phyloP scores from a whole-genome alignment of 495 filamentous ascomycete genomes.

The Tricharina praecox region DNA sequence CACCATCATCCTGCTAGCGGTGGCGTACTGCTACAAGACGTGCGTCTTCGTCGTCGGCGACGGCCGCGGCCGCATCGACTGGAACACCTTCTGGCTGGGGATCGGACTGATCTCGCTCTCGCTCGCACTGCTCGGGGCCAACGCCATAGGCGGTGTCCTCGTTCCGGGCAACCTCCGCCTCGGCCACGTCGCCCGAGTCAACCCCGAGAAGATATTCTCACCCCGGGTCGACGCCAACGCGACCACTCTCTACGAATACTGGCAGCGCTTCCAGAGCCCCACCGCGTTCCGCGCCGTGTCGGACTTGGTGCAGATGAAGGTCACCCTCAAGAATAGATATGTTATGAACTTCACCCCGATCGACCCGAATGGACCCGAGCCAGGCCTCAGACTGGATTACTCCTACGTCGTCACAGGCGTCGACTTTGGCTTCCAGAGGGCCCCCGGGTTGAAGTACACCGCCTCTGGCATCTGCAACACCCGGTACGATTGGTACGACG shows the following conservation, averaged over 20 bases:
- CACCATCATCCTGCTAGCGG: not conserved
- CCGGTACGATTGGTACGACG: not conserved
- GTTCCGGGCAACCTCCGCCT: not conserved
- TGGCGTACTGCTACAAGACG: not conserved
- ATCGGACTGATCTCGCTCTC: not conserved
- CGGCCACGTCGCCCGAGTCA: not conserved
- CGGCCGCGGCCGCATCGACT: not conserved
- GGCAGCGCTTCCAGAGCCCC: not conserved
- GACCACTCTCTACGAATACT: too few relatives aligned
- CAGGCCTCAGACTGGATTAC: not conserved
- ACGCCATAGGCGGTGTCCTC: not conserved
- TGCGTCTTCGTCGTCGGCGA: not conserved
- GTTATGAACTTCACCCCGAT: too few relatives aligned
- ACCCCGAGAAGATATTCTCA: not conserved
- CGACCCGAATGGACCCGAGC: not conserved
- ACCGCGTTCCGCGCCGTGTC: not conserved
- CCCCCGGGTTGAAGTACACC: not conserved
- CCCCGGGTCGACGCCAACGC: too few relatives aligned
- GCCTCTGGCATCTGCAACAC: not conserved
- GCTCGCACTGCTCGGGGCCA: not conserved
- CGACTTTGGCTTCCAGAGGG: constrained; percentile 2
- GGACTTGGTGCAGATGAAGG: not conserved
- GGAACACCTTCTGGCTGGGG: not conserved
- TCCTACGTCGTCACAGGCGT: not conserved
- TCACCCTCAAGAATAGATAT: not conserved